Conservation (phyloP, 108 stramenopile species). For the Fistulifera solaris region DNA sequence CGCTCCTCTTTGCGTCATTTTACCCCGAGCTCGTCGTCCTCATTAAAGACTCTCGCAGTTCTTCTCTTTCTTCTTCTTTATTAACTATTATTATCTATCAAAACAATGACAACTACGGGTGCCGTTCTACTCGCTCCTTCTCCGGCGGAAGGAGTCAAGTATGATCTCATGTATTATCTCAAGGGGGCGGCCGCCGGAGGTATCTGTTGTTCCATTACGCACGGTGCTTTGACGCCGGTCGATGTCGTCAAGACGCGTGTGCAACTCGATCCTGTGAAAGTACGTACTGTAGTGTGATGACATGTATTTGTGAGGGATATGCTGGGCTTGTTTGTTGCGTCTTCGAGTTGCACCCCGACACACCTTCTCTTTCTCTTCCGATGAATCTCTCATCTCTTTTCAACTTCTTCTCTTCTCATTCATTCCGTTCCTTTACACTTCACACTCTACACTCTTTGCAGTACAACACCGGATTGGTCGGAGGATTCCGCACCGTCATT, state of each 20-base stretch:
- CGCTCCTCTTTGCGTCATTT: not conserved
- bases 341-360: constrained; percentile 93
- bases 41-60: too few species aligned
- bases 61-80: too few species aligned
- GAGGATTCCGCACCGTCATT: constrained; percentile 49
- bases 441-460: constrained; percentile 2
- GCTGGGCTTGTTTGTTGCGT: constrained; percentile 96
- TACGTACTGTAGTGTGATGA: too few species aligned
- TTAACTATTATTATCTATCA: too few species aligned
- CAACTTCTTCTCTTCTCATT: not conserved
- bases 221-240: constrained; percentile 61
- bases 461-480: constrained; percentile 39
- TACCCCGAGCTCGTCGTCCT: not conserved
- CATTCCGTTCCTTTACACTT: not conserved
- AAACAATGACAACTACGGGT: too few species aligned
- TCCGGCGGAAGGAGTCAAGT: constrained; percentile 30
- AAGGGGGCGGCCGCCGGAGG: constrained; percentile 65
- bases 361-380: constrained; percentile 96
- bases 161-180: constrained; percentile 51
- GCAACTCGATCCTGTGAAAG: constrained; percentile 56
- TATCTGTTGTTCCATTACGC: constrained; percentile 60
- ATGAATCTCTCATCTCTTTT: constrained; percentile 37
- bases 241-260: constrained; percentile 28
- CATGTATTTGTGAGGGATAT: constrained; percentile 73
- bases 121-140: constrained; percentile 76